phyloP scores from a whole-genome alignment of 2,329 filamentous ascomycete species.

The Pyrenochaeta sp. region DNA sequence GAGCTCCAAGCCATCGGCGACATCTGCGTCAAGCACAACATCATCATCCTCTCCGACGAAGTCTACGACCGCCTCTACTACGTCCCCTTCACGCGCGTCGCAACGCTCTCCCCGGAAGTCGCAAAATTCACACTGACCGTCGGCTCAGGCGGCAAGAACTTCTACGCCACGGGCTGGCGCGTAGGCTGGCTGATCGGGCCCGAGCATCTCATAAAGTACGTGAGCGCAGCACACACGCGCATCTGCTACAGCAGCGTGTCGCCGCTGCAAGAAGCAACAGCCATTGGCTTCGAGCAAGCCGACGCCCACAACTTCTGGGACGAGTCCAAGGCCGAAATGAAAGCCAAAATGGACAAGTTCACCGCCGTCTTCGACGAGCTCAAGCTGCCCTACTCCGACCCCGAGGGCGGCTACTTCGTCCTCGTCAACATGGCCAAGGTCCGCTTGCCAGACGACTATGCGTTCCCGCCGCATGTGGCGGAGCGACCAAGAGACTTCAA shows the following conservation, averaged over 20 bases:
- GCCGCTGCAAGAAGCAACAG: conserved; percentile 91
- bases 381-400: conserved; percentile 75
- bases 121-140: conserved; percentile 90
- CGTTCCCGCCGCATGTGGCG: conserved; percentile 88
- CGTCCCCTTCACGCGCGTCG: conserved; percentile 90
- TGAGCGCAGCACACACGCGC: conserved; percentile 88
- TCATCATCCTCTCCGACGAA: conserved; percentile 78
- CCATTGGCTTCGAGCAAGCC: conserved; percentile 92
- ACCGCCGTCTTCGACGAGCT: conserved; percentile 68
- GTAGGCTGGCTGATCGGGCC: conserved; percentile 95
- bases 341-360: conserved; percentile 84
- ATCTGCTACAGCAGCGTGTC: conserved; percentile 97
- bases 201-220: conserved; percentile 86
- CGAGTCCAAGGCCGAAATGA: conserved; percentile 83
- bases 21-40: conserved; percentile 88
- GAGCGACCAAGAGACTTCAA: conserved; percentile 90
- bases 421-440: conserved; percentile 93
- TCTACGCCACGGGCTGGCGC: conserved; percentile 97
- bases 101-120: conserved; percentile 88
- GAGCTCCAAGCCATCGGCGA: conserved; percentile 87
- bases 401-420: conserved; percentile 97
- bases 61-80: conserved; percentile 96
- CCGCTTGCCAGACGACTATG: conserved; percentile 80
- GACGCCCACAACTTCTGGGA: conserved; percentile 89
- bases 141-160: conserved; percentile 96